Evolutionary conservation across 2,329 filamentous ascomycete genomes (phyloP).

Genomic region (Mycogone perniciosa): DNA sequence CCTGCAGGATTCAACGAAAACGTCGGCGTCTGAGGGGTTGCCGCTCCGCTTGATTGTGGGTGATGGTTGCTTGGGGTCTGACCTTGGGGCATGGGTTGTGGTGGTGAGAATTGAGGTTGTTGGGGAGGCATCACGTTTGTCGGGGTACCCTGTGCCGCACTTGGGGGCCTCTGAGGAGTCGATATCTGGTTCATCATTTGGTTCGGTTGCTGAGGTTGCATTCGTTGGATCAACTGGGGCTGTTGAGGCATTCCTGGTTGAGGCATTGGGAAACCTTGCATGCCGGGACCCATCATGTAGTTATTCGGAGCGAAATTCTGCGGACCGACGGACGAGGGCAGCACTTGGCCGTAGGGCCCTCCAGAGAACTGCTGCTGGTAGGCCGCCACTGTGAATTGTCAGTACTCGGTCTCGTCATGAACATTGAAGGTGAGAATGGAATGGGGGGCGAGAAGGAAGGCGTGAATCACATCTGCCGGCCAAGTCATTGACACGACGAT

Average conservation of each 20-base stretch:
- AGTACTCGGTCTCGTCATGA: background rate
- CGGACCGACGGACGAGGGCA: conserved; percentile 42
- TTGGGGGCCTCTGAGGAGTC: conserved; percentile 20
- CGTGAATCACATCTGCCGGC: too few species aligned
- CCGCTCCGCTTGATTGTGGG: conserved; percentile 29
- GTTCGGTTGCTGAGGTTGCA: conserved; percentile 24
- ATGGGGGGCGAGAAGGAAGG: too few species aligned
- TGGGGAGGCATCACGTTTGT: conserved; percentile 23
- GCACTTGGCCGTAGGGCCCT: conserved; percentile 49
- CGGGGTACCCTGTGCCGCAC: conserved; percentile 21
- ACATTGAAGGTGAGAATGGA: background rate
- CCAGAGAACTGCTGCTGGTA: conserved; percentile 53
- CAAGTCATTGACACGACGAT: conserved; percentile 14
- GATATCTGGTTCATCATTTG: conserved; percentile 15
- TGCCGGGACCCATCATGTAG: conserved; percentile 47
- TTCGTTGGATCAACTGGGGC: conserved; percentile 40
- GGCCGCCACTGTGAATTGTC: conserved; percentile 43
- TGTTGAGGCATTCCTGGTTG: conserved; percentile 44
- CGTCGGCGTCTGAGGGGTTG: conserved; percentile 52
- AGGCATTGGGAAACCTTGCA: conserved; percentile 52
- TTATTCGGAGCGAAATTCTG: conserved; percentile 44
- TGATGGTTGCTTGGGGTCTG: conserved; percentile 29
- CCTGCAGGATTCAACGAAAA: conserved; percentile 42
- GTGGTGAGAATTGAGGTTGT: conserved; percentile 29
- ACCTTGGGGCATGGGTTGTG: conserved; percentile 31